Base-by-base conservation (phyloP, 306 rosid species). In the Corylus heterophylla region DNA sequence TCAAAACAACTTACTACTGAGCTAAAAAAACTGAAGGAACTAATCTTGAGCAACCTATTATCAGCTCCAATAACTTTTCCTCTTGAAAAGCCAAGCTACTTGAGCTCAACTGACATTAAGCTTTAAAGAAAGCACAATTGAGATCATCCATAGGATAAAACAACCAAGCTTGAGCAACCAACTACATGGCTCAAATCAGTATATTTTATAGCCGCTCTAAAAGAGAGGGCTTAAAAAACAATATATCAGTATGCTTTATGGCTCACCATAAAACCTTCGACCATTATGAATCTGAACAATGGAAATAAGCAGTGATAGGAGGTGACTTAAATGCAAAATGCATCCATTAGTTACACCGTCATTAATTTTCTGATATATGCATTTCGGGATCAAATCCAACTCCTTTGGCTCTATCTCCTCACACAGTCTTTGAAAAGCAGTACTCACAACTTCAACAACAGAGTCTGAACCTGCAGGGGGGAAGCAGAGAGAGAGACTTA, bases 181-280 rank as follows among this genome's bases (percentile, higher is more conserved):
- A 67, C 25, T 18, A 27, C 42, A 25, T 63, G 45, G 42, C 69
- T 12, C 45, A 2, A 31, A 62, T 62, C 69, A 67, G 29, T 22
- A 17, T 67, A 47, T 44, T 59, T 67, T 67, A 67, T 5, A 42
- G 29, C 27, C 7, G 7, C 8, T 39, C 49, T 11, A 49, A 12
- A 49, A 49, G 52, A 49, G 52, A 11, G 14, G 52, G 3, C 52
- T 12, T 10, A 49, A 42, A 63, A 63, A 20, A 58, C 70, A 62
- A 85, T 63, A 54, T n/a, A 29, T 64, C 44, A 18, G 81, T 39
- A 79, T 70, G 54, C 39, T 76, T 8, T 63, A 75, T 77, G 68
- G 78, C 97, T 92, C 85, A 94, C 98, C 97, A 62, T 82, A 73
- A 81, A 89, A 87, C 50, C 61, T 81, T 75, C 74, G 86, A 56